Conservation (phyloP, 2,329 filamentous ascomycete species). For the Alternaria longipes region DNA sequence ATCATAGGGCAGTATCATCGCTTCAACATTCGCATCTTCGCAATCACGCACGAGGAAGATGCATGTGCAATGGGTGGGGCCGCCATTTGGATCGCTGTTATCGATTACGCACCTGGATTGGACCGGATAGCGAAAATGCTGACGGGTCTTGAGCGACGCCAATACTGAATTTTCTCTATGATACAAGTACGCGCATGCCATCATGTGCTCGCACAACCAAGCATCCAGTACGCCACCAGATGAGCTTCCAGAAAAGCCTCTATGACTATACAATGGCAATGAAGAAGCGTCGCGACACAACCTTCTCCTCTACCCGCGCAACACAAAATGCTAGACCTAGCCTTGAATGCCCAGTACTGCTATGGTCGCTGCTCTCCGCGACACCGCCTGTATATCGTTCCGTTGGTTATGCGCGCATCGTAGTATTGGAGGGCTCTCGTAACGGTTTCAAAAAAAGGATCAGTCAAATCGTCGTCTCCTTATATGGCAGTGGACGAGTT, state of each 20-base stretch:
- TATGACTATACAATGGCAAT: slow-evolving; percentile 41
- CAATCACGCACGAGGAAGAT: slow-evolving; percentile 15
- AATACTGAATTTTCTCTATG: slow-evolving; percentile 37
- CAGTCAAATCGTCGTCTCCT: slow-evolving; percentile 4
- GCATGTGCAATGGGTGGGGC: slow-evolving; percentile 34
- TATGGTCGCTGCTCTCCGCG: slow-evolving; percentile 20
- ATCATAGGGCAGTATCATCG: not conserved
- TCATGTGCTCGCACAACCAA: slow-evolving; percentile 36
- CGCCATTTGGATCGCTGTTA: slow-evolving; percentile 32
- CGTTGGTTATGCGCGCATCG: slow-evolving; percentile 18
- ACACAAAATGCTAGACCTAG: slow-evolving; percentile 24
- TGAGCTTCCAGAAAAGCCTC: slow-evolving; percentile 39
- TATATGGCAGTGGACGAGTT: slow-evolving; percentile 38
- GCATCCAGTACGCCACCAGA: slow-evolving; percentile 39
- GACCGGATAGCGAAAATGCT: not conserved
- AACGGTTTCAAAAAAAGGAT: slow-evolving; percentile 9
- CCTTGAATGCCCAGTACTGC: slow-evolving; percentile 32
- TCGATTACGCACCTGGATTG: slow-evolving; percentile 44
- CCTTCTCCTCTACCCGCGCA: slow-evolving; percentile 26
- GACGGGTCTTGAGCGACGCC: slow-evolving; percentile 8
- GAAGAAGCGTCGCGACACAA: slow-evolving; percentile 24
- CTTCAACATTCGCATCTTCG: not conserved
- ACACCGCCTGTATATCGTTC: slow-evolving; percentile 25
- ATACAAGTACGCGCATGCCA: slow-evolving; percentile 42
- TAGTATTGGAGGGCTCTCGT: slow-evolving; percentile 12